Evolutionary conservation across 2,329 filamentous ascomycete genomes (phyloP).

Genomic region (Aspergillus phoenicis): DNA sequence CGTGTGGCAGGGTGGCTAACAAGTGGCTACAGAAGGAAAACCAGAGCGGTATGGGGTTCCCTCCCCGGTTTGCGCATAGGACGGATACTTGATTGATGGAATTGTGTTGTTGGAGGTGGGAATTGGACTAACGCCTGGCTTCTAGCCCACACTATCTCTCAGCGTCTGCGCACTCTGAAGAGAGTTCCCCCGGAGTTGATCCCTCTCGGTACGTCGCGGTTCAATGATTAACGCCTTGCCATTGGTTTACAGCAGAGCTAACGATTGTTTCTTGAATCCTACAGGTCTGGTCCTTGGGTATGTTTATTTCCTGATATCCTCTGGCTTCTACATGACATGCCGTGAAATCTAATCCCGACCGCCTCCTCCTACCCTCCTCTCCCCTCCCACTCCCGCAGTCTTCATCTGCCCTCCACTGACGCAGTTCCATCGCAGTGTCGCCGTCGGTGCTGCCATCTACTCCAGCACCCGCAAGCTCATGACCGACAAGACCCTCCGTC

Average conservation of each 20-base stretch:
- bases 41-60: constrained; percentile 58
- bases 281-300: constrained; percentile 84
- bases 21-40: constrained; percentile 59
- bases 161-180: constrained; percentile 87
- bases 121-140: constrained; percentile 31
- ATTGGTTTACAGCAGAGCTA: constrained; percentile 4
- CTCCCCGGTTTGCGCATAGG: constrained; percentile 14
- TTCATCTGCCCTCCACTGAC: constrained; percentile 22
- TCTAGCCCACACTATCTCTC: constrained; percentile 91
- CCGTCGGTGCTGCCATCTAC: constrained; percentile 78
- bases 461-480: constrained; percentile 79
- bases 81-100: constrained; percentile 5
- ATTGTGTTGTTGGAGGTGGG: neutral
- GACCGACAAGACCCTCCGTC: constrained; percentile 89
- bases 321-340: constrained; percentile 10
- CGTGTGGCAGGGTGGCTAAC: constrained; percentile 43
- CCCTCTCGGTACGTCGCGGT: constrained; percentile 74
- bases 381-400: constrained; percentile 20
- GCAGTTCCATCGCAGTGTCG: constrained; percentile 51
- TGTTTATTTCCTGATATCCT: constrained; percentile 40
- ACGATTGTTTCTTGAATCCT: constrained; percentile 31
- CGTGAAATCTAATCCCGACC: constrained; percentile 9
- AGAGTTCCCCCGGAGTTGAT: constrained; percentile 91
- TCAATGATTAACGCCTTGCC: constrained; percentile 4
- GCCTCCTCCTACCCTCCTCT: constrained; percentile 8